Percentiles rank a stretch among this genome's conserved stretches.
These are phyloP conservation scores for Urostyla sp. DNA, from an alignment of 73 alveolate species.

Conservation along the genomic window DNA sequence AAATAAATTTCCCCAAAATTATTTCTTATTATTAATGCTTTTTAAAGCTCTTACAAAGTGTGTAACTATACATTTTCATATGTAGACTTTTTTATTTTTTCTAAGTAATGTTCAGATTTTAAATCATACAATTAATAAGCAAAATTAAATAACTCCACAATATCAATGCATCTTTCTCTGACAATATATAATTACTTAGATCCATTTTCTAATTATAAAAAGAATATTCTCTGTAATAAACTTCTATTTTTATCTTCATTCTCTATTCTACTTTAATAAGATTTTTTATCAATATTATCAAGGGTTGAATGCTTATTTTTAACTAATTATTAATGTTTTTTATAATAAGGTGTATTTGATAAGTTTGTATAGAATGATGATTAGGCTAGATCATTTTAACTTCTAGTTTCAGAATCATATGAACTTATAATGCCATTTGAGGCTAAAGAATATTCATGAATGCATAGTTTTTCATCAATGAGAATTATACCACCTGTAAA, in stretches of 20 bases:
- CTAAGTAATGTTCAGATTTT: not conserved
- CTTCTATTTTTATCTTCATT: not conserved
- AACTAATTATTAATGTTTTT: not conserved
- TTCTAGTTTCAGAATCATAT: not conserved
- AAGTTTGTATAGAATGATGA: too few species aligned
- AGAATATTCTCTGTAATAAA: not conserved
- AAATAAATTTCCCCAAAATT: constrained; percentile 1
- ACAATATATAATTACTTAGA: constrained; percentile 4
- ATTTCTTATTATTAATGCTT: not conserved
- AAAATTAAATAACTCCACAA: constrained; percentile 1
- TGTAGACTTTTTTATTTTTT: not conserved
- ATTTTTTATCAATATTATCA: constrained; percentile 2
- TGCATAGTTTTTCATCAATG: not conserved
- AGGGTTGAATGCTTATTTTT: not conserved
- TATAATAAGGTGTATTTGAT: not conserved
- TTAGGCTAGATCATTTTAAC: too few species aligned
- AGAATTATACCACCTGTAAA: constrained; percentile 16
- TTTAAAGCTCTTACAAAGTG: not conserved
- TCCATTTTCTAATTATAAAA: constrained; percentile 9
- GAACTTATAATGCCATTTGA: not conserved
- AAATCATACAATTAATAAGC: constrained; percentile 27
- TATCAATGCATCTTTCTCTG: constrained; percentile 6
- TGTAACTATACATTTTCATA: not conserved
- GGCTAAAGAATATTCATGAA: constrained; percentile 25
- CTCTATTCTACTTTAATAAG: not conserved